Base-by-base conservation (phyloP, 371 early-diverging fungal genomes). In the Funneliformis caledonium region DNA sequence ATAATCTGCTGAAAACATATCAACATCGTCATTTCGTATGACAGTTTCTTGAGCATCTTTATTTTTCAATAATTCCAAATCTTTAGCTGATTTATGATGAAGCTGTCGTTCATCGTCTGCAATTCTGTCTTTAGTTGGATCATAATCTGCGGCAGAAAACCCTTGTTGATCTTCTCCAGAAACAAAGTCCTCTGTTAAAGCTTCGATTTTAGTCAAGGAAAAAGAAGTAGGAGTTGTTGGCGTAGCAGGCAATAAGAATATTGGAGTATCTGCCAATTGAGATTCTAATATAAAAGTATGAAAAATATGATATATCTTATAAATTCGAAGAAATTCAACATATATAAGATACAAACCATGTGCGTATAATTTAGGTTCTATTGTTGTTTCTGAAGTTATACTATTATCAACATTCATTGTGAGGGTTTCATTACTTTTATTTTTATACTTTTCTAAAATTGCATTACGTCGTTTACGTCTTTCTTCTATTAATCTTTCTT, bases 401-500 rank as follows among this genome's bases (percentile, higher is more conserved):
- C 11, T 67, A 61, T 76, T 79, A 26, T 72, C 65, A 4, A 84
- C 82, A 5, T 83, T 82, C 48, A 83, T 42, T 77, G 52, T 42
- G 19, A 31, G 47, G 65, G 10, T 61, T 22, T 82, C 74, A 3
- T 82, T 72, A 31, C 82, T 73, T 52, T 82, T 85, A 43, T 84
- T 80, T 81, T 90, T 88, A 81, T 92, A 87, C 82, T 92, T 89
- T 65, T 87, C 86, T 60, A 96, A 75, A 67, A 96, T 93, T 19
- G 89, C 92, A 74, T 87, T 87, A 76, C 95, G 89, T 56, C 92
- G 86, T 80, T 88, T 88, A 50, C 95, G 87, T 11, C 96, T 89
- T 85, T 94, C 94, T 84, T 96, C 95, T 80, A 95, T 93, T 69
- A 93, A 77, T 65, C 88, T 84, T 78, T 93, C 90, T 80, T 94